Evolutionary conservation across 129 eudicot genomes (phyloP), one percentile per base, ranked within the genome.

Genomic region (Flaveria robusta): DNA sequence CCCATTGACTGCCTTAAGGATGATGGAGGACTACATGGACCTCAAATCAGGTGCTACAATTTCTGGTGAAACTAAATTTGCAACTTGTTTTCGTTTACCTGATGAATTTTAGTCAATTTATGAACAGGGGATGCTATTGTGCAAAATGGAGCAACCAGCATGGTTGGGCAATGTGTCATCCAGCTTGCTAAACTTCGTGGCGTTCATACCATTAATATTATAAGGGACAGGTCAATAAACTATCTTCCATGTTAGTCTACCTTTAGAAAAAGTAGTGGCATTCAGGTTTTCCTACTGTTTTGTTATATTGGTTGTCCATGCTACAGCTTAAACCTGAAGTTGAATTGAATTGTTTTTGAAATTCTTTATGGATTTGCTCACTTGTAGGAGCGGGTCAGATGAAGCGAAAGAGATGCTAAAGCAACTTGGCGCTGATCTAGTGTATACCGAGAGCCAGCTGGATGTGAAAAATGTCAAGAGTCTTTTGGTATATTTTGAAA

Each of bases 101-200:
- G 27, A 80, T 46, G 79, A 59, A 60, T 64, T 34, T 62, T 23
- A 43, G 52, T 76, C 4, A 63, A 29, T 46, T 16, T 14, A 9
- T 77, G 62, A 72, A 41, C 49, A 93, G 98, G 99, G 49, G 99
- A 95, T 71, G 62, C 96, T 16, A 84, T 95, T 86, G 97, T 95
- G 85, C 99, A 95, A 81, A 95, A 95, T 72, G 97, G 99, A 52
- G 96, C 99, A 23, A 95, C 97, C 8, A 91, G 99, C 87, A 91
- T 95, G 59, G 99, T 95, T 69, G 99, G 99, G 45, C 99, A 89
- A 83, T 95, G 99, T 73, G 81, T 91, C 76, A 91, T 95, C 79
- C 99, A 95, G 83, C 97, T 95, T 68, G 96, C 97, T 62, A 83
- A 81, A 50, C 71, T 67, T n/a, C 92, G 83, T 66, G 97, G 97